Evolutionary conservation across 352 stramenopile genomes (phyloP).

Genomic region (Phytophthora capsici): DNA sequence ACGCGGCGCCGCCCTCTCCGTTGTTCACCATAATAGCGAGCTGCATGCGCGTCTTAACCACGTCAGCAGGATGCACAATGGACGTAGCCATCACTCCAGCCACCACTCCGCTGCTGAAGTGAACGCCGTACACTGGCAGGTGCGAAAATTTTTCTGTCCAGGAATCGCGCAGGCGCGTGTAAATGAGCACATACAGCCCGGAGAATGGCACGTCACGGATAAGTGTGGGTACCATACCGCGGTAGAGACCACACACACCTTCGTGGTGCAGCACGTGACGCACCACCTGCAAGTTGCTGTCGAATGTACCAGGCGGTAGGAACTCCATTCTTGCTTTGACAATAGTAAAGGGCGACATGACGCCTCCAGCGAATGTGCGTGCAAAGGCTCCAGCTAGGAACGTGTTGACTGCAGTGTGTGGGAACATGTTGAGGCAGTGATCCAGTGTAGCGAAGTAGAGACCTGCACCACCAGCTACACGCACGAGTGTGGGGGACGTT

Average conservation of each 20-base stretch:
- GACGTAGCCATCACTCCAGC: slow-evolving; percentile 80
- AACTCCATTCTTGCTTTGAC: slow-evolving; percentile 91
- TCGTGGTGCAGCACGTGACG: slow-evolving; percentile 70
- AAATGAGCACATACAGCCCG: slow-evolving; percentile 87
- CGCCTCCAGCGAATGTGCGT: slow-evolving; percentile 80
- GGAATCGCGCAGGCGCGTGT: slow-evolving; percentile 69
- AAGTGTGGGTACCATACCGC: slow-evolving; percentile 84
- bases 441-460: slow-evolving; percentile 88
- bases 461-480: slow-evolving; percentile 78
- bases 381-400: slow-evolving; percentile 84
- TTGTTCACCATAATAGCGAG: slow-evolving; percentile 64
- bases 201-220: slow-evolving; percentile 91
- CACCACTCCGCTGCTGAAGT: slow-evolving; percentile 83
- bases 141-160: slow-evolving; percentile 50
- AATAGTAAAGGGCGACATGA: slow-evolving; percentile 88
- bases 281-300: slow-evolving; percentile 69
- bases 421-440: slow-evolving; percentile 62
- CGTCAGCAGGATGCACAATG: slow-evolving; percentile 86
- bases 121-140: slow-evolving; percentile 63
- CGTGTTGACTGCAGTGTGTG: slow-evolving; percentile 68
- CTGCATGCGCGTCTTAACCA: slow-evolving; percentile 92
- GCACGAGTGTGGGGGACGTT: slow-evolving; percentile 81
- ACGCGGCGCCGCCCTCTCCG: slow-evolving; percentile 30
- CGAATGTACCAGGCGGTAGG: slow-evolving; percentile 64
- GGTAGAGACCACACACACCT: slow-evolving; percentile 81